Percentiles rank a stretch among this genome's conserved stretches.
Evolutionary conservation across 1,284 basidiomycete species (phyloP).

Genomic region (Fomitopsis palustris): DNA sequence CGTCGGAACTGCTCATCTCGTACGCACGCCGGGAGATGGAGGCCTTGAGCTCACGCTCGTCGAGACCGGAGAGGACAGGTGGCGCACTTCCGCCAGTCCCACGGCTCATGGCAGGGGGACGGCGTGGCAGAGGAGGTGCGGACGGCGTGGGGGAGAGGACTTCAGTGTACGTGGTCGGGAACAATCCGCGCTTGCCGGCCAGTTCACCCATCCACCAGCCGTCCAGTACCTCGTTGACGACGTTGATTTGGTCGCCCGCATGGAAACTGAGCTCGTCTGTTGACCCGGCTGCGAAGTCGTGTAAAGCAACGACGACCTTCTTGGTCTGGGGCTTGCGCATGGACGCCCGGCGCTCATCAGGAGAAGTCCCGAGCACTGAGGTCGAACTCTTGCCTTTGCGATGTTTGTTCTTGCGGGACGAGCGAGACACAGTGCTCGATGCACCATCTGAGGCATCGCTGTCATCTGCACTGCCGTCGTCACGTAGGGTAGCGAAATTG

Average conservation of each 20-base stretch:
- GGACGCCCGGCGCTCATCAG: conserved; percentile 29
- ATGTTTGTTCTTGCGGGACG: conserved; percentile 29
- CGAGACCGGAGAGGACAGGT: conserved; percentile 2
- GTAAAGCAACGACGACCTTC: conserved; percentile 65
- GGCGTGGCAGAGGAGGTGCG: conserved; percentile 29
- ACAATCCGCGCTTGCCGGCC: conserved; percentile 65
- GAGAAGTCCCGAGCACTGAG: conserved; percentile 27
- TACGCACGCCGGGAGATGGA: background rate
- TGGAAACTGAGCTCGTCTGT: conserved; percentile 75
- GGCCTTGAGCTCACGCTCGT: background rate
- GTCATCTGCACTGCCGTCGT: conserved; percentile 39
- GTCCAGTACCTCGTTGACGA: conserved; percentile 73
- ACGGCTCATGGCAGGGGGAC: conserved; percentile 12
- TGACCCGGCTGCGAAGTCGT: conserved; percentile 64
- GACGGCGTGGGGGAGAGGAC: conserved; percentile 30
- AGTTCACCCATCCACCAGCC: conserved; percentile 86
- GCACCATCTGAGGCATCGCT: conserved; percentile 17
- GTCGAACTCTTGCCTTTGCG: conserved; percentile 32
- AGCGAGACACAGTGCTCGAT: conserved; percentile 24
- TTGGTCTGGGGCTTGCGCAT: conserved; percentile 40
- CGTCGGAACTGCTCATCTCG: conserved; percentile 36
- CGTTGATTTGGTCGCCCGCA: conserved; percentile 68
- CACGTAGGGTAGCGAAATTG: conserved; percentile 35
- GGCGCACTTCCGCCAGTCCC: conserved; percentile 15
- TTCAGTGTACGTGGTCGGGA: conserved; percentile 74